A percentile compares a stretch with the other conserved stretches of the same genome.
Conservation (phyloP, 108 stramenopile genomes). For the Conticribra guillardii region DNA sequence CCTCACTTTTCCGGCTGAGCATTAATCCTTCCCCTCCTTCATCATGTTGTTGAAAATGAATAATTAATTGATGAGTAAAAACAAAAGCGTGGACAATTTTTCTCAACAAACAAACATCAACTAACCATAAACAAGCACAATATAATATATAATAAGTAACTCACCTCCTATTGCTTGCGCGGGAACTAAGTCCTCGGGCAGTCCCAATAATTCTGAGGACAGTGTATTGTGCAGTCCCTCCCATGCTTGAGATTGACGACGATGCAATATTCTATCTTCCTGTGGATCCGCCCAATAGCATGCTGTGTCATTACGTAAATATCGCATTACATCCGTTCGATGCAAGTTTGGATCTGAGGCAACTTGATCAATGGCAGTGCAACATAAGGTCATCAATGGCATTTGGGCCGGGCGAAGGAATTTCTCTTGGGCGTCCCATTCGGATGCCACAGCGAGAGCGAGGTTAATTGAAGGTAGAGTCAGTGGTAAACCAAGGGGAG, state of each 20-base stretch:
- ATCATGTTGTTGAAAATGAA: no score
- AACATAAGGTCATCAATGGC: slow-evolving; percentile 97
- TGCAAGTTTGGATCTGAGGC: slow-evolving; percentile 53
- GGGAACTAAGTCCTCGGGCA: slow-evolving; percentile 53
- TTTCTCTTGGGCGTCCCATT: slow-evolving; percentile 92
- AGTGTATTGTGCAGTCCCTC: slow-evolving; percentile 64
- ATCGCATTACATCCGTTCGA: slow-evolving; percentile 62
- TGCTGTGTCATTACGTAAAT: slow-evolving; percentile 88
- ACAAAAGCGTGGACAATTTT: no score
- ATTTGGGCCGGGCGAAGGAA: slow-evolving; percentile 91
- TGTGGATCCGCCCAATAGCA: slow-evolving; percentile 87
- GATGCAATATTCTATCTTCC: slow-evolving; percentile 80
- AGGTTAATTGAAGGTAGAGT: slow-evolving; percentile 78
- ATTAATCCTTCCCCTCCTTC: slow-evolving; percentile 69
- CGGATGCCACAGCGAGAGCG: slow-evolving; percentile 88
- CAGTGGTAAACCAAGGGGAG: slow-evolving; percentile 78
- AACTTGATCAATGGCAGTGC: slow-evolving; percentile 90
- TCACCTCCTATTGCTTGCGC: slow-evolving; percentile 73
- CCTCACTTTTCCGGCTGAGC: slow-evolving; percentile 63
- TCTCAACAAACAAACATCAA: no score
- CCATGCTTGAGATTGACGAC: slow-evolving; percentile 72
- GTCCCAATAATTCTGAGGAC: slow-evolving; percentile 23
- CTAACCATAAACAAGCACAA: no score
- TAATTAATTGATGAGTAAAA: no score
- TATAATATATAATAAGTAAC: no score